Percentiles rank a stretch among this genome's conserved stretches.
Evolutionary conservation across 192 early-diverging fungal genomes (phyloP).

Genomic region (Diversispora eburnea): DNA sequence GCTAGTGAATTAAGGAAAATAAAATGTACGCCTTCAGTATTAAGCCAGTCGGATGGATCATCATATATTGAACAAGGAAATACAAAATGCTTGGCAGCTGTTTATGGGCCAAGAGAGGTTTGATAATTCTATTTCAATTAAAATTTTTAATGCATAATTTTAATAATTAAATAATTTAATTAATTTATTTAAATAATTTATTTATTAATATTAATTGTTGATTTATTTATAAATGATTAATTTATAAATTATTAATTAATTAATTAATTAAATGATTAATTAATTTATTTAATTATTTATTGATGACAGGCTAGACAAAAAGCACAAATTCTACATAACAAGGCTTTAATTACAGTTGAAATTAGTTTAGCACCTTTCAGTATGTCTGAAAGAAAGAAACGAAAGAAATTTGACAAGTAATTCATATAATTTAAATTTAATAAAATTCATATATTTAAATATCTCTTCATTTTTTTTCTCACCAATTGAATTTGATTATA

Average conservation of each 20-base stretch:
- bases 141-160: no score
- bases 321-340: constrained; percentile 58
- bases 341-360: constrained; percentile 81
- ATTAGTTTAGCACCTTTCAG: constrained; percentile 91
- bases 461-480: not conserved
- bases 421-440: not conserved
- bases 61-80: constrained; percentile 95
- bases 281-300: not conserved
- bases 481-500: constrained; percentile 25
- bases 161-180: no score
- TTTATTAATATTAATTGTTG: no score
- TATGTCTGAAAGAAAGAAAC: constrained; percentile 79
- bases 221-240: not conserved
- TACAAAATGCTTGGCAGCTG: constrained; percentile 85
- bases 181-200: not conserved
- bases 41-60: constrained; percentile 87
- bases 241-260: not conserved
- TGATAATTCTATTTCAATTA: no score
- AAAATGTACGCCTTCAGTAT: constrained; percentile 69
- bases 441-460: not conserved
- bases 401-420: constrained; percentile 83
- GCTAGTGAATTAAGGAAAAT: constrained; percentile 85
- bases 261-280: not conserved
- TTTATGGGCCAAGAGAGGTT: constrained; percentile 91
- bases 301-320: constrained; percentile 50